phyloP scores from a whole-genome alignment of 2,329 filamentous ascomycete genomes.

The Colletotrichum aenigma region DNA sequence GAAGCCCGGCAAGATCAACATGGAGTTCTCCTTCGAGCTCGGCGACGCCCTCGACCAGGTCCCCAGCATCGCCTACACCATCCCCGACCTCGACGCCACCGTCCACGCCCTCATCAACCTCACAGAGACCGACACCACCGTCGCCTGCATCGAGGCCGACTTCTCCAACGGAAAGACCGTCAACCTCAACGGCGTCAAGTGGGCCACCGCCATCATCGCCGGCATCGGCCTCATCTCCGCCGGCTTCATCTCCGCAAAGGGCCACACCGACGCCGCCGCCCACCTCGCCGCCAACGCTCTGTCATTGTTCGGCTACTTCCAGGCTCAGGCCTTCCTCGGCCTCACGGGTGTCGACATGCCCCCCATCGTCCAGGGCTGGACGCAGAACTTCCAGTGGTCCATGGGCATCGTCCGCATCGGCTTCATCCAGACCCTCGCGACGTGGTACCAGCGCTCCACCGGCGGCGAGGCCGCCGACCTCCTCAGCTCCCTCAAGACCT shows the following conservation, averaged over 20 bases:
- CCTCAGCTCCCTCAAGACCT: conserved; percentile 73
- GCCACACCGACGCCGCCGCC: conserved; percentile 91
- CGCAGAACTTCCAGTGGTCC: conserved; percentile 97
- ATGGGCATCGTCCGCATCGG: conserved; percentile 90
- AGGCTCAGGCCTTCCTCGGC: conserved; percentile 90
- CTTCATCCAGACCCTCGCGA: conserved; percentile 87
- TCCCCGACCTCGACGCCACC: conserved; percentile 89
- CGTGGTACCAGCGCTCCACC: conserved; percentile 95
- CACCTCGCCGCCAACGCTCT: conserved; percentile 93
- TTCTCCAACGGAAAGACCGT: conserved; percentile 94
- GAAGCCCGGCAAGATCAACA: conserved; percentile 79
- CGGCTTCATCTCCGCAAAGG: conserved; percentile 86
- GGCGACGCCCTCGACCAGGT: conserved; percentile 53
- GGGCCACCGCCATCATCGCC: conserved; percentile 87
- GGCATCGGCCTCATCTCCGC: conserved; percentile 84
- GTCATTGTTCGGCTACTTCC: conserved; percentile 92
- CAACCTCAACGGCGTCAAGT: conserved; percentile 85
- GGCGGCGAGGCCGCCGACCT: conserved; percentile 83
- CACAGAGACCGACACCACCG: conserved; percentile 61
- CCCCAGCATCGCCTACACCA: conserved; percentile 80
- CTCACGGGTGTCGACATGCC: conserved; percentile 82
- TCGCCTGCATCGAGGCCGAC: conserved; percentile 87
- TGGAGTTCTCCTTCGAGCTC: conserved; percentile 45
- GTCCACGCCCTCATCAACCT: conserved; percentile 83
- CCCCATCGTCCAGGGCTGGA: conserved; percentile 90